These are phyloP conservation scores for Xylaria sp. DNA, from an alignment of 2,329 filamentous ascomycete genomes.

Conservation along the genomic window DNA sequence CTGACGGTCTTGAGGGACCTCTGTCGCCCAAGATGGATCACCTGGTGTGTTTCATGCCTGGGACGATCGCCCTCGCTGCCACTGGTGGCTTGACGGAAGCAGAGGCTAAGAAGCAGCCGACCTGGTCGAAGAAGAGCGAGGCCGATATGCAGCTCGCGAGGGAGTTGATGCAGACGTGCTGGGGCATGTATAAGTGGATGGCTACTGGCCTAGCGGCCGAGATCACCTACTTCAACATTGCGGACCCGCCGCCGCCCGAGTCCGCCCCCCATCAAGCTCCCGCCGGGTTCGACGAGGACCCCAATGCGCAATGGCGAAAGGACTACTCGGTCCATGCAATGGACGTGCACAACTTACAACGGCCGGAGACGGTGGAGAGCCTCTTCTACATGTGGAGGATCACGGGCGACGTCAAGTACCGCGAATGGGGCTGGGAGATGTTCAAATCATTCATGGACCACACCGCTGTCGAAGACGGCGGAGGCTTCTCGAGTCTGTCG, in stretches of 20 bases:
- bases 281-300: conserved; percentile 52
- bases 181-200: conserved; percentile 94
- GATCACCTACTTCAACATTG: conserved; percentile 87
- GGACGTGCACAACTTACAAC: conserved; percentile 92
- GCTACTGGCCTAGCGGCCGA: conserved; percentile 90
- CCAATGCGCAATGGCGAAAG: conserved; percentile 67
- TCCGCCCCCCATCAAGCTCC: conserved; percentile 56
- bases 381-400: conserved; percentile 99
- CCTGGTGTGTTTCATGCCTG: conserved; percentile 95
- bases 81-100: conserved; percentile 78
- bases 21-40: conserved; percentile 96
- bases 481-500: conserved; percentile 79
- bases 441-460: conserved; percentile 89
- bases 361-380: conserved; percentile 95
- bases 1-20: conserved; percentile 65
- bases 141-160: conserved; percentile 84
- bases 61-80: conserved; percentile 86
- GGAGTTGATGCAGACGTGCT: conserved; percentile 95
- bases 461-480: conserved; percentile 75
- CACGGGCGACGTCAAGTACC: conserved; percentile 84
- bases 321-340: conserved; percentile 80
- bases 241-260: conserved; percentile 66
- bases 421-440: conserved; percentile 99
- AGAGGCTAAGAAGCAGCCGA: conserved; percentile 70
- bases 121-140: conserved; percentile 79